These are phyloP conservation scores for Malus hybrid DNA, from an alignment of 331 rosid genomes.

Conservation along the genomic window DNA sequence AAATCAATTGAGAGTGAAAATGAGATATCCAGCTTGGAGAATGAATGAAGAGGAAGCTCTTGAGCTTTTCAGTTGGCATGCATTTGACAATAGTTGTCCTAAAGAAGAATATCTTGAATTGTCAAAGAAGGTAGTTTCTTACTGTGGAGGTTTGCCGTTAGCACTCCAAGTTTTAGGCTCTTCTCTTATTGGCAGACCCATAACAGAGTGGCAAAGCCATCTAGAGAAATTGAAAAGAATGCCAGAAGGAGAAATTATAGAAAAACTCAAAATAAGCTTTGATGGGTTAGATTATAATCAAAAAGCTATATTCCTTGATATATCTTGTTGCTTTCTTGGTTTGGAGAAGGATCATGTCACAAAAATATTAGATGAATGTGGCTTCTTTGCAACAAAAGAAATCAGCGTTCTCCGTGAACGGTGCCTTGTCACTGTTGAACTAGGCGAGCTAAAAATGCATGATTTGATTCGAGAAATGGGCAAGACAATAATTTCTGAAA, in stretches of 20 bases:
- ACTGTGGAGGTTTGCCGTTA: background rate
- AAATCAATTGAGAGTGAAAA: too few relatives aligned
- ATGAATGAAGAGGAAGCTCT: background rate
- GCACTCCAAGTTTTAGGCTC: background rate
- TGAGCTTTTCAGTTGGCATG: background rate
- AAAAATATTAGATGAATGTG: background rate
- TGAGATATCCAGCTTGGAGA: background rate
- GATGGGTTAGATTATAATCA: background rate
- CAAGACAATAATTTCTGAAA: background rate
- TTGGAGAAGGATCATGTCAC: background rate
- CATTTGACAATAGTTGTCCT: background rate
- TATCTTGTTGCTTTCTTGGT: background rate
- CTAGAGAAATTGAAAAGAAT: background rate
- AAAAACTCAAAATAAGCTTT: background rate
- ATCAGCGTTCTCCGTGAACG: background rate
- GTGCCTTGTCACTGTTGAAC: rapidly evolving
- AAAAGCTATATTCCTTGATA: background rate
- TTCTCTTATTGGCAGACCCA: background rate
- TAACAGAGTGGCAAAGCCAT: background rate
- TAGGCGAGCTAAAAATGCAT: rapidly evolving
- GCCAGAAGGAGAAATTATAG: background rate
- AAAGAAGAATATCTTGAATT: background rate
- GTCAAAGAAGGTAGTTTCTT: background rate
- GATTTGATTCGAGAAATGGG: background rate
- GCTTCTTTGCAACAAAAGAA: rapidly evolving